Percentiles rank a stretch among this genome's conserved stretches.
Evolutionary conservation across 1,139 yeast genomes (phyloP).

Genomic region (Eremothecium gossypii): DNA sequence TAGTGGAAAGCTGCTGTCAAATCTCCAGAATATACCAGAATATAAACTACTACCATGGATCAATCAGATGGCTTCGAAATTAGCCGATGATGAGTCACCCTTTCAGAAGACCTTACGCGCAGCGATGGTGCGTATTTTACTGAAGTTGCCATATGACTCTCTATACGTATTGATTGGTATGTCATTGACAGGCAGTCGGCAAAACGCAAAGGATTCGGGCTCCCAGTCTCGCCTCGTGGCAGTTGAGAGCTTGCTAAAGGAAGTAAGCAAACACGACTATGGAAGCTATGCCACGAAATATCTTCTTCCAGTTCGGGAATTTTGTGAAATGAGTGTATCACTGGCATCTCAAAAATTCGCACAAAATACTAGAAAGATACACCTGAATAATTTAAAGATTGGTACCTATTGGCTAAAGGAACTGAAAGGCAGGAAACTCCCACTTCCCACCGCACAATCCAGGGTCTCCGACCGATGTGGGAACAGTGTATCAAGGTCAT

Average conservation of each 20-base stretch:
- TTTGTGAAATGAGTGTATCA: conserved; percentile 43
- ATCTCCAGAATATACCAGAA: conserved; percentile 41
- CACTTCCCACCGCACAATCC: conserved; percentile 58
- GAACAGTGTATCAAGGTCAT: conserved; percentile 37
- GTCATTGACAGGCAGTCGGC: conserved; percentile 35
- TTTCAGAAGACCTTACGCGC: conserved; percentile 51
- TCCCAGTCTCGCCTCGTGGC: conserved; percentile 43
- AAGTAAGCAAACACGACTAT: conserved; percentile 21
- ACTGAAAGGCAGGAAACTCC: conserved; percentile 41
- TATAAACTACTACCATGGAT: conserved; percentile 69
- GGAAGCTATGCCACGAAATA: conserved; percentile 21
- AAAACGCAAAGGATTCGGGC: conserved; percentile 30
- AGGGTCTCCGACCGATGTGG: conserved; percentile 33
- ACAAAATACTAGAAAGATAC: conserved; percentile 31
- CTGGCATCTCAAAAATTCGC: conserved; percentile 43
- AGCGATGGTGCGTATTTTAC: conserved; percentile 44
- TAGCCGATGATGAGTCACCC: conserved; percentile 38
- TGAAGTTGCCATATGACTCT: conserved; percentile 68
- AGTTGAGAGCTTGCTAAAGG: conserved; percentile 41
- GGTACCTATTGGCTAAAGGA: conserved; percentile 51
- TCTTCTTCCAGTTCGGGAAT: conserved; percentile 37
- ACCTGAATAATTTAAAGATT: conserved; percentile 32
- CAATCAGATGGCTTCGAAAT: conserved; percentile 70
- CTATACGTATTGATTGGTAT: conserved; percentile 59
- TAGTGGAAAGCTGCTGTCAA: conserved; percentile 31